Evolutionary conservation across 129 eudicot species (phyloP).

Genomic region (Logfia minima): DNA sequence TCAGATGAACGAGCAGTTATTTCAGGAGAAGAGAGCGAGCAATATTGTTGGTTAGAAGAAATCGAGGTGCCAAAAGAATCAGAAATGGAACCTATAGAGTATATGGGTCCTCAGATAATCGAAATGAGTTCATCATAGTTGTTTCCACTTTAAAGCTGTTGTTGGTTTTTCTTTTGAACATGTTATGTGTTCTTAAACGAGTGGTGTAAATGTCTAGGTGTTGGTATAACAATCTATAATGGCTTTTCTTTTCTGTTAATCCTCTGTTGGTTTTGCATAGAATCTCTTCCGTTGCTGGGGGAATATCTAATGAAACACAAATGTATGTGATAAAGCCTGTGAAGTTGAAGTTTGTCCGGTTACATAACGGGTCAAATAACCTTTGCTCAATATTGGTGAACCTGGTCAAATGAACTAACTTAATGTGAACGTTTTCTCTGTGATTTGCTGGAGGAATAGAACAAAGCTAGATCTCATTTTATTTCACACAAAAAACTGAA

Average conservation of each 20-base stretch:
- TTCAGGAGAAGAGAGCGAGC: constrained; percentile 32
- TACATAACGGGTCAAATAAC: no score
- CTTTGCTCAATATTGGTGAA: no score
- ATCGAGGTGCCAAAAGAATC: constrained; percentile 64
- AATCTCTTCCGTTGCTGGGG: background rate
- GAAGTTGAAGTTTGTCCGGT: background rate
- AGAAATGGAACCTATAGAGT: constrained; percentile 58
- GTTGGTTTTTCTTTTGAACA: constrained; percentile 3
- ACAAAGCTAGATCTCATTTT: no score
- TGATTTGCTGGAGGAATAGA: no score
- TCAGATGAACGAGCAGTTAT: constrained; percentile 33
- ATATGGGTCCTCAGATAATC: constrained; percentile 66
- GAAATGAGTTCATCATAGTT: constrained; percentile 25
- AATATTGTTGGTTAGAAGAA: constrained; percentile 73
- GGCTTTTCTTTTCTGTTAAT: background rate
- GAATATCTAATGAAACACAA: background rate
- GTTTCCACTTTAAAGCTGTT: background rate
- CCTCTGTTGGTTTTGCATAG: background rate
- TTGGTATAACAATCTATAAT: constrained; percentile 8
- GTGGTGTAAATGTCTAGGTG: constrained; percentile 23
- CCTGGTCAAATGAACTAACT: no score
- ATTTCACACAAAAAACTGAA: no score
- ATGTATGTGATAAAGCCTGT: background rate
- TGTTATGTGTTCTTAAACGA: constrained; percentile 3
- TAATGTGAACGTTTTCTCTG: no score